phyloP scores from a whole-genome alignment of 768 basidiomycete genomes.

The Punctularia strigosozonata region DNA sequence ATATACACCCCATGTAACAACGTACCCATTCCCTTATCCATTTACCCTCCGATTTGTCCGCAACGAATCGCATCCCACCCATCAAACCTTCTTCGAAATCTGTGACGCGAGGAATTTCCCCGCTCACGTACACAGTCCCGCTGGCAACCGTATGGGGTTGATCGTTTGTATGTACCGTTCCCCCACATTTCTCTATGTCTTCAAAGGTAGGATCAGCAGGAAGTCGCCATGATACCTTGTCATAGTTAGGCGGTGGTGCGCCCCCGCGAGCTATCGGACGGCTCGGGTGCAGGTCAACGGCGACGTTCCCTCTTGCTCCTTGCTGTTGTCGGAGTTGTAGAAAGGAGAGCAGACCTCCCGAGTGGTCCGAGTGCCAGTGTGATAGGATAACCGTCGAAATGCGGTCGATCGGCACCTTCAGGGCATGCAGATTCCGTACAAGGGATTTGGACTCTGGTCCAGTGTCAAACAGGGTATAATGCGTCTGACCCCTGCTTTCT shows the following conservation, averaged over 20 bases:
- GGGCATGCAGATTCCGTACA: conserved; percentile 53
- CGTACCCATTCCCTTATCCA: conserved; percentile 50
- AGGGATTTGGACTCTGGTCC: conserved; percentile 72
- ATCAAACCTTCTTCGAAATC: conserved; percentile 56
- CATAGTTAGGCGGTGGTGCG: conserved; percentile 46
- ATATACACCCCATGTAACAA: conserved; percentile 2
- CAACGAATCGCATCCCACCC: conserved; percentile 54
- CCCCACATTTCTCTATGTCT: conserved; percentile 45
- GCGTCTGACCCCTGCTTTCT: conserved; percentile 29
- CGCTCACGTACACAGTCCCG: conserved; percentile 64
- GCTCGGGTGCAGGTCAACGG: conserved; percentile 69
- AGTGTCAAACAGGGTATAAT: conserved; percentile 69
- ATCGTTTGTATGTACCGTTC: conserved; percentile 37
- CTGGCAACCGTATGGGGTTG: conserved; percentile 58
- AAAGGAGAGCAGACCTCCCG: conserved; percentile 62
- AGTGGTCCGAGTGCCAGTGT: conserved; percentile 58
- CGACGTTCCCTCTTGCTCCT: neutral
- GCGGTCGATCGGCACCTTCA: conserved; percentile 40
- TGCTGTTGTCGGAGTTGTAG: conserved; percentile 28
- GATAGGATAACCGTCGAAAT: conserved; percentile 62
- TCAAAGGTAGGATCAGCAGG: conserved; percentile 65
- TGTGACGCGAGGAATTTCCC: conserved; percentile 65
- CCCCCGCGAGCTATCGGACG: conserved; percentile 68
- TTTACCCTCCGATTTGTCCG: conserved; percentile 15
- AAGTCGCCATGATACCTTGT: conserved; percentile 46